Percentiles rank a stretch among this genome's conserved stretches.
These are phyloP conservation scores for Syzygium aqueum DNA, from an alignment of 345 rosid species.

Conservation along the genomic window DNA sequence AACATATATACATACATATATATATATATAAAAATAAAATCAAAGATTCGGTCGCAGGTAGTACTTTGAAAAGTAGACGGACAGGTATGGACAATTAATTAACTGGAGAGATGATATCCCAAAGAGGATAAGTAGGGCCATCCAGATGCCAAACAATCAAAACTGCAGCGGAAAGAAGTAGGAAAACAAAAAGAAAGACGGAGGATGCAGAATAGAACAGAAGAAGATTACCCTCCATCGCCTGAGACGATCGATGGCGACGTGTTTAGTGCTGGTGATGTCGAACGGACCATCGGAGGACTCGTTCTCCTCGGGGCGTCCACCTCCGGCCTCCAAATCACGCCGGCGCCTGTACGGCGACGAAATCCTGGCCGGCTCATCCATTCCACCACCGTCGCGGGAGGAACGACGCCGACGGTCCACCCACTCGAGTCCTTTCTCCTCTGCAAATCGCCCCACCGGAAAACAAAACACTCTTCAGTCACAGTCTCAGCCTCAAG, in stretches of 20 bases:
- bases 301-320: slow-evolving; percentile 7
- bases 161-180: neutral
- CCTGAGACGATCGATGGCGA: slow-evolving; percentile 46
- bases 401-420: slow-evolving; percentile 46
- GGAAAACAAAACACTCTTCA: neutral
- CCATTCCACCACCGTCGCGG: slow-evolving; percentile 32
- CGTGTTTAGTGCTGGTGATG: slow-evolving; percentile 69
- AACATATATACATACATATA: neutral
- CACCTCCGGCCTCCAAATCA: slow-evolving; percentile 46
- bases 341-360: slow-evolving; percentile 26
- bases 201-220: neutral
- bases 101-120: neutral
- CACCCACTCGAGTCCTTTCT: neutral
- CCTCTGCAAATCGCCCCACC: neutral
- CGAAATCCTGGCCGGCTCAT: slow-evolving; percentile 19
- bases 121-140: neutral
- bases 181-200: neutral
- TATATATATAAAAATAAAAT: too few species aligned
- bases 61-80: neutral
- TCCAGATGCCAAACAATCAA: neutral
- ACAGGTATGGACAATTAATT: neutral
- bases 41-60: neutral
- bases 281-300: slow-evolving; percentile 43
- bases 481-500: neutral
- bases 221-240: slow-evolving; percentile 71